A percentile compares a stretch with the other conserved stretches of the same genome.
Evolutionary conservation across 164 flowering plant genomes (phyloP).

Genomic region (Vitis vinifera): ASM3070453v1 NC_081822.1:7773001-7773500

Average conservation of each 20-base stretch:
- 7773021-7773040: not conserved
- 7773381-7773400: slow-evolving; percentile 28
- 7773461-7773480: slow-evolving; percentile 23
- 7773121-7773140: slow-evolving; percentile 71
- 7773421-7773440: slow-evolving; percentile 36
- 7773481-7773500: slow-evolving; percentile 29
- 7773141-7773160: slow-evolving; percentile 83
- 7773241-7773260: not conserved
- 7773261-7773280: slow-evolving; percentile 12
- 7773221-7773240: not conserved
- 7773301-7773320: slow-evolving; percentile 32
- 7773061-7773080: not conserved
- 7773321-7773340: slow-evolving; percentile 42
- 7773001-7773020: slow-evolving; percentile 7
- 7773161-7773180: slow-evolving; percentile 77
- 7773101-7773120: slow-evolving; percentile 80
- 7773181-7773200: slow-evolving; percentile 56
- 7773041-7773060: not conserved
- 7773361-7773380: slow-evolving; percentile 35
- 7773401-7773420: slow-evolving; percentile 32
- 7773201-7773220: slow-evolving; percentile 18
- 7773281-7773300: slow-evolving; percentile 32
- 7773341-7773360: slow-evolving; percentile 40
- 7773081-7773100: slow-evolving; percentile 31
- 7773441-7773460: slow-evolving; percentile 32